Base-by-base conservation (phyloP, 805 yeast genomes). In the Scheffersomyces stipitis region DNA sequence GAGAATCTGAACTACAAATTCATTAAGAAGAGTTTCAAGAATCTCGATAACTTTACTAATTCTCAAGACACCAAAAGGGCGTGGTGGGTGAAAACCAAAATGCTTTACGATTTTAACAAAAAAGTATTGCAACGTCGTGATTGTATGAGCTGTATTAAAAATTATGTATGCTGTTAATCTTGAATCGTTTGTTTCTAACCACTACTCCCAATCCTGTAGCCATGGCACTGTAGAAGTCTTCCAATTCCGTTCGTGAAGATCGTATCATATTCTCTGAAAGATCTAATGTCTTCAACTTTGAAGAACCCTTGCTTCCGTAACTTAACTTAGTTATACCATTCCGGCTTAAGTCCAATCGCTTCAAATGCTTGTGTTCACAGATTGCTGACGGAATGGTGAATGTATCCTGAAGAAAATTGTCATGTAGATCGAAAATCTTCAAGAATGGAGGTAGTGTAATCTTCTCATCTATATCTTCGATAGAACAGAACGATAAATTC, bases 161-260 rank as follows among this genome's bases (percentile, higher is more conserved):
- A 13, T 20, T 37, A 41, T 60, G 66, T 34, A 49, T 40, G 36
- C 57, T 49, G 40, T 59, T 61, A 5, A 61, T 48, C 40, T 58
- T 56, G 31, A 49, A 53, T 37, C 57, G 58, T 18, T 52, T 38
- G 23, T 42, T 43, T 5, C 35, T 36, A 5, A 51, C 54, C 20
- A 29, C 17, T 3, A 54, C 43, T 1, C 57, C 57, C n/a, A 62
- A 45, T 5, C 46, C 36, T 3, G 26, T 13, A 27, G 54, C 60
- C 22, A 62, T 38, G 3, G 37, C 41, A 8, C 40, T 43, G 41
- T 62, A 62, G 30, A 62, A 62, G 15, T 41, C 44, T 5, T 42
- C 47, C 10, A 50, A 37, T 6, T 48, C 37, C 44, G 44, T 28
- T 26, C 45, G 35, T 24, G 40, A 40, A 36, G 16, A 27, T 5